Evolutionary conservation across 23 red algal species (phyloP).

Genomic region (Rhodosorus marinus): DNA sequence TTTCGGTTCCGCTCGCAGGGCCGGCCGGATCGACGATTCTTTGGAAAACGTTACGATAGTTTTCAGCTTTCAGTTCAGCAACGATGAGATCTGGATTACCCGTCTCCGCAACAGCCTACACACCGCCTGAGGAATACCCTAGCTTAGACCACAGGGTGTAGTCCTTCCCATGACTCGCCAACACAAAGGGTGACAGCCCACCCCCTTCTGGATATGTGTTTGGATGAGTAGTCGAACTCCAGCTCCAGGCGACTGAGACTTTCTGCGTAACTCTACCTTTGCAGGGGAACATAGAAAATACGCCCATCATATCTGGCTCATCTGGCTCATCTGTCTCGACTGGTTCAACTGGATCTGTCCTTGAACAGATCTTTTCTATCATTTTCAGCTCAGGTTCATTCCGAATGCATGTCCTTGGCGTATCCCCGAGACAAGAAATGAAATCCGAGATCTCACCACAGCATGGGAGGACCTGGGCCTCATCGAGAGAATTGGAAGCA

Average conservation of each 20-base stretch:
- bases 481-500: too few relatives aligned
- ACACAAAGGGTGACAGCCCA: not conserved
- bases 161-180: not conserved
- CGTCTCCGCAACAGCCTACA: conserved; percentile 1
- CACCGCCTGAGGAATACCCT: not conserved
- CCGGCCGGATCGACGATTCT: not conserved
- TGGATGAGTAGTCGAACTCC: not conserved
- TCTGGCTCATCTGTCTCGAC: too few relatives aligned
- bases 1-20: not conserved
- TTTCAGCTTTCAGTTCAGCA: not conserved
- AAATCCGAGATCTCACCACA: too few relatives aligned
- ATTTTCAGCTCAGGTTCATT: too few relatives aligned
- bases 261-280: not conserved
- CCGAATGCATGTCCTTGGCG: too few relatives aligned
- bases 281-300: too few relatives aligned
- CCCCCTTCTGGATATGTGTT: not conserved
- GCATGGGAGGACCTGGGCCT: too few relatives aligned
- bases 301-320: too few relatives aligned
- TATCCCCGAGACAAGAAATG: too few relatives aligned
- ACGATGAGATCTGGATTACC: not conserved
- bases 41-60: not conserved
- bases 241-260: not conserved
- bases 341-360: too few relatives aligned
- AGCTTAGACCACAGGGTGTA: not conserved
- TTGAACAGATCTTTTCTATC: too few relatives aligned